Evolutionary conservation across 169 alveolate genomes (phyloP), one percentile per base, ranked within the genome.

Genomic region (Plasmodium chabaudi): DNA sequence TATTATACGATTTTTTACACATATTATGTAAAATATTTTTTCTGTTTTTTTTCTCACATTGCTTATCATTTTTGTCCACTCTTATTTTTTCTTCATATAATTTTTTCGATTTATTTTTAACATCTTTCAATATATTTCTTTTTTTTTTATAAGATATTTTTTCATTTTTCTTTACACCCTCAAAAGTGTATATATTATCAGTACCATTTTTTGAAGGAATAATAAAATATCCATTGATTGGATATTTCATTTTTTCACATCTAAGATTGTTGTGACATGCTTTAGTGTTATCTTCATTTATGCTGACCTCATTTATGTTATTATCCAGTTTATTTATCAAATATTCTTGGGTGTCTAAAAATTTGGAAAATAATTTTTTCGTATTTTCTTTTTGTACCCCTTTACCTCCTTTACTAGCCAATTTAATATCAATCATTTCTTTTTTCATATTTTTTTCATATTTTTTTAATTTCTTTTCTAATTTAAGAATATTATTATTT

Each of bases 321-420:
- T 5, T 25, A 17, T 71, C 44, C 49, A 86, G 60, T 19, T 21
- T 55, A 27, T 51, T 9, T 7, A 57, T 86, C 56, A 86, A 59
- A 86, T 46, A 86, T 21, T 63, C 74, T 13, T 86, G 73, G 6
- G 91, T 69, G 39, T 86, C 91, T 57, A 86, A 53, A 86, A 69
- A 86, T 42, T 69, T 55, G 17, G 25, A 46, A 51, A 68, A 86
- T 21, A 59, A 12, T 39, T 68, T 13, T 47, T 63, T 70, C 59
- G 44, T 61, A n/a, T 67, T 6, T 19, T 34, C 63, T 27, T 44
- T 53, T 44, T 39, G 49, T 7, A 17, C 39, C 42, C 19, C 55
- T 23, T 67, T 59, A 21, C 23, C 39, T 21, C 19, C 55, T 23
- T 67, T 59, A 21, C 23, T 25, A 13, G 10, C 49, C 71, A 79